Conservation (phyloP, 768 basidiomycete species). For the Harrya chromipes region DNA sequence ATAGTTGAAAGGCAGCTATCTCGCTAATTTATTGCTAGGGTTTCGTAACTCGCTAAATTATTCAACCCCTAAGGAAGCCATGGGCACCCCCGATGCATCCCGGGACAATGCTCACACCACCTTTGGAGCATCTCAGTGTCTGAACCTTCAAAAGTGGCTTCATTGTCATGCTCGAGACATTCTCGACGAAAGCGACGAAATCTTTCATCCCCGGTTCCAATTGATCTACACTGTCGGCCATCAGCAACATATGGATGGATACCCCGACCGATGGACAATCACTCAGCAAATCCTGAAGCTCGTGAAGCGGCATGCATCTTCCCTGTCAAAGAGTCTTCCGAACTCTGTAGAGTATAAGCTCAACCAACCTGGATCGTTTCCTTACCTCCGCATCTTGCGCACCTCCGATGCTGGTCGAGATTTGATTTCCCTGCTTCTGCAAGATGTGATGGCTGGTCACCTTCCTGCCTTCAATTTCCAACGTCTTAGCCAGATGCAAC, state of each 20-base stretch:
- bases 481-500: not conserved
- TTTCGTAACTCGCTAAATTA: no score
- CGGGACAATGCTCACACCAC: no score
- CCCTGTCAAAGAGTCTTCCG: not conserved
- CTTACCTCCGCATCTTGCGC: constrained; percentile 15
- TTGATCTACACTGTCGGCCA: constrained; percentile 33
- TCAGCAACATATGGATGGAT: constrained; percentile 25
- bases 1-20: no score
- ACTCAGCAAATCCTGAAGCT: constrained; percentile 25
- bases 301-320: constrained; percentile 5
- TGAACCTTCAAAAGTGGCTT: constrained; percentile 24
- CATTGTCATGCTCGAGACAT: constrained; percentile 18
- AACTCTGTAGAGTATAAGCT: constrained; percentile 2
- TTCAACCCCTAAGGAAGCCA: no score
- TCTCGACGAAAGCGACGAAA: constrained; percentile 25
- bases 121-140: constrained; percentile 9
- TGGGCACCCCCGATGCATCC: no score
- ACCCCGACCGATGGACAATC: constrained; percentile 33
- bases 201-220: constrained; percentile 31
- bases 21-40: no score
- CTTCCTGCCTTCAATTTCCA: constrained; percentile 17
- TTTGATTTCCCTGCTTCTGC: constrained; percentile 1
- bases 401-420: not conserved
- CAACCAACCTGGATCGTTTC: constrained; percentile 13
- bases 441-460: constrained; percentile 3